phyloP scores from a whole-genome alignment of 345 rosid species.

The Eucalyptus sp. region DNA sequence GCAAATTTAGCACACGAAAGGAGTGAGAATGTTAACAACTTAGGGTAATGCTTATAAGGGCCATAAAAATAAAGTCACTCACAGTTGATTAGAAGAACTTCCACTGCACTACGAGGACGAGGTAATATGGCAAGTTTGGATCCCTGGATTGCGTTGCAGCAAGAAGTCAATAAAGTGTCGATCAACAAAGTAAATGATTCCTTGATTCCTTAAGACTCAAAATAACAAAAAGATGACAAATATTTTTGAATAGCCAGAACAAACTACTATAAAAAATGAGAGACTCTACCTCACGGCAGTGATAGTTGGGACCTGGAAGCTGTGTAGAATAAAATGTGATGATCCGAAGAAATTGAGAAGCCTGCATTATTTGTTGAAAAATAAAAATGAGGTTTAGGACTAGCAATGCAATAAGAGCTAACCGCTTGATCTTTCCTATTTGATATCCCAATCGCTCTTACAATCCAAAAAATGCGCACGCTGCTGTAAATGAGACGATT shows the following conservation, averaged over 20 bases:
- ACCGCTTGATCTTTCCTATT: not conserved
- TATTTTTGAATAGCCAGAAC: not conserved
- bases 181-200: not conserved
- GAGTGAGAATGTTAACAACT: not conserved
- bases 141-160: constrained; percentile 38
- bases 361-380: constrained; percentile 29
- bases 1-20: constrained; percentile 4
- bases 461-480: not conserved
- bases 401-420: not conserved
- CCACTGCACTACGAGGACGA: constrained; percentile 51
- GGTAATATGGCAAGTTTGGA: constrained; percentile 80
- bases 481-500: not conserved
- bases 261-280: not conserved
- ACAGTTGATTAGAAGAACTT: constrained; percentile 76
- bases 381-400: not conserved
- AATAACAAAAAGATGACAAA: not conserved
- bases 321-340: constrained; percentile 91
- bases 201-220: not conserved
- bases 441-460: not conserved
- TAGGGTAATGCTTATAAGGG: not conserved
- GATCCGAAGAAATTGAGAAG: constrained; percentile 78
- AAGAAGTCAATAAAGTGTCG: not conserved
- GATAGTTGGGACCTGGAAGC: constrained; percentile 98
- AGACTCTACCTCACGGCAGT: constrained; percentile 75
- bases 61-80: constrained; percentile 6